Conservation (phyloP, 2,329 filamentous ascomycete species). For the Colletotrichum sp. region DNA sequence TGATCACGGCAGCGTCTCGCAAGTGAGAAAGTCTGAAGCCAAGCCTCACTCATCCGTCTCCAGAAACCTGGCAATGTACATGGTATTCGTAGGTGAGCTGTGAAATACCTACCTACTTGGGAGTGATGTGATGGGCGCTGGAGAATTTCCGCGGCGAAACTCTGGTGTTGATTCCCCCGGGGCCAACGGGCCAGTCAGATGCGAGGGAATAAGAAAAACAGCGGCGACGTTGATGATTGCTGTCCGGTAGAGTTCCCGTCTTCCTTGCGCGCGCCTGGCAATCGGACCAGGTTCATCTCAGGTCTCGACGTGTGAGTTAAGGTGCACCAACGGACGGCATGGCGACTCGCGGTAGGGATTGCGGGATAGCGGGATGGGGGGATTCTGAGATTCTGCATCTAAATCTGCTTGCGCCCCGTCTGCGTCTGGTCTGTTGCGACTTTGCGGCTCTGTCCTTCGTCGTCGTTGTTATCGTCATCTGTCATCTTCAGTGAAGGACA, state of each 20-base stretch:
- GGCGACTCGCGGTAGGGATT: not conserved
- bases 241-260: not conserved
- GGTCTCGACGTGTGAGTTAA: not conserved
- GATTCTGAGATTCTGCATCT: not conserved
- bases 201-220: not conserved
- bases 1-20: not conserved
- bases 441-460: not conserved
- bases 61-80: not conserved
- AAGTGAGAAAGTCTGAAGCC: not conserved
- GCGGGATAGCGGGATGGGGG: not conserved
- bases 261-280: not conserved
- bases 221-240: not conserved
- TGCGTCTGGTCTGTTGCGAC: not conserved
- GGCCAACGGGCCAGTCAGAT: not conserved
- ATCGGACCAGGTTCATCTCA: constrained; percentile 20
- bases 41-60: not conserved
- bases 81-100: not conserved
- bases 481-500: not conserved
- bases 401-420: not conserved
- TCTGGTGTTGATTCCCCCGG: not conserved
- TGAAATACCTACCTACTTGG: not conserved
- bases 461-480: not conserved
- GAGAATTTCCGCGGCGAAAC: not conserved
- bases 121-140: not conserved
- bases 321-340: not conserved